Percentiles rank a stretch among this genome's conserved stretches.
Evolutionary conservation across 345 rosid species (phyloP).

Genomic region (Heritiera littoralis): DNA sequence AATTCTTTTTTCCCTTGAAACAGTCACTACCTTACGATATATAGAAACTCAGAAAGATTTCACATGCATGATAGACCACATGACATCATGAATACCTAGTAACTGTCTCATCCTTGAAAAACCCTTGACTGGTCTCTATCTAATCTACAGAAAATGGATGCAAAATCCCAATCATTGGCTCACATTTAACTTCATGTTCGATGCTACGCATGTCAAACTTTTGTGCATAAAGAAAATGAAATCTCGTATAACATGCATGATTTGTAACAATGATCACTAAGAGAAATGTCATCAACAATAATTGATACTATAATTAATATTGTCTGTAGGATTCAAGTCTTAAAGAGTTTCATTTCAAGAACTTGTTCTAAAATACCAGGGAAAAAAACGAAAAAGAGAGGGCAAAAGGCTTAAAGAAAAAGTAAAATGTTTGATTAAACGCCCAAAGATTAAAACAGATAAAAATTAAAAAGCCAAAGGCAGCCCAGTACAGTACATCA

Average conservation of each 20-base stretch:
- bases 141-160: neutral
- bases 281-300: neutral
- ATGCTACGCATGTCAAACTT: too few relatives aligned
- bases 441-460: neutral
- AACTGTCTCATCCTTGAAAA: neutral
- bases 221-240: neutral
- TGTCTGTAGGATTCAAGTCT: neutral
- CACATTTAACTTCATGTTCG: neutral
- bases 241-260: neutral
- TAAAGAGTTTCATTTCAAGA: neutral
- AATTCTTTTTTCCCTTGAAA: too few relatives aligned
- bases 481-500: neutral
- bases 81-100: neutral
- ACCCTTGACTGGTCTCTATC: neutral
- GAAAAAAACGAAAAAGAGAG: neutral
- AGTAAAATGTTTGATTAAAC: neutral
- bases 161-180: neutral
- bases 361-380: neutral
- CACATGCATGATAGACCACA: neutral
- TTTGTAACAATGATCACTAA: neutral
- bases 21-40: too few relatives aligned
- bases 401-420: neutral
- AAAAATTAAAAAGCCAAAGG: neutral
- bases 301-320: neutral
- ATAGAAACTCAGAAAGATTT: neutral